Evolutionary conservation across 1,139 yeast species (phyloP).

Genomic region (Sugiyamaella novakii): DNA sequence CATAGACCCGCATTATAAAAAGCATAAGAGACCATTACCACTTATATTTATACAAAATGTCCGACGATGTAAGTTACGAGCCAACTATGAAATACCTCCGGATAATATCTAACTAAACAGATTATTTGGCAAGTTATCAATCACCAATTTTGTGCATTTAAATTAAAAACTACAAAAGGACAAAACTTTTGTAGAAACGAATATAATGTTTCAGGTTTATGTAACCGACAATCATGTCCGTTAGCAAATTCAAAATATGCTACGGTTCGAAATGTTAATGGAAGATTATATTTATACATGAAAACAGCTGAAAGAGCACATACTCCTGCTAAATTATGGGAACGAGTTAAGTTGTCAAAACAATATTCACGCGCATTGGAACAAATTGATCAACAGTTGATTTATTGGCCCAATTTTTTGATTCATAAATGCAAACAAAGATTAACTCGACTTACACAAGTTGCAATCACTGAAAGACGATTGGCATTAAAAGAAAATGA

Average conservation of each 20-base stretch:
- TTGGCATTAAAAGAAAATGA: constrained; percentile 89
- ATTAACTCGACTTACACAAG: constrained; percentile 90
- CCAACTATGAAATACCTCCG: not conserved
- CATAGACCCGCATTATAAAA: too few relatives aligned
- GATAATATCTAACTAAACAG: constrained; percentile 42
- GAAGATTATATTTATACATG: constrained; percentile 87
- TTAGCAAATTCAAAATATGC: constrained; percentile 95
- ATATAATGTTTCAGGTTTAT: constrained; percentile 85
- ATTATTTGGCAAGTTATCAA: constrained; percentile 90
- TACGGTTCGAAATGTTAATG: constrained; percentile 86
- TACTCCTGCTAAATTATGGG: constrained; percentile 93
- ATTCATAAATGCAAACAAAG: constrained; percentile 95
- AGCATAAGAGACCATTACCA: too few relatives aligned
- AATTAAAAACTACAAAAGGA: constrained; percentile 74
- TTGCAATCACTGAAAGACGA: constrained; percentile 94
- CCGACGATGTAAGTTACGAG: constrained; percentile 18
- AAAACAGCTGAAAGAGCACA: constrained; percentile 97
- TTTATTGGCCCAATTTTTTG: constrained; percentile 91
- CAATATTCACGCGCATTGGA: constrained; percentile 83
- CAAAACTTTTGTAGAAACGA: constrained; percentile 88
- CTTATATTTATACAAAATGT: constrained; percentile 6
- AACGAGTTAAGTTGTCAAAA: constrained; percentile 82
- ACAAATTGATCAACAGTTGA: constrained; percentile 82
- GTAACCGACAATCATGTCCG: constrained; percentile 93
- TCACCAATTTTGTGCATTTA: constrained; percentile 87